phyloP scores from a whole-genome alignment of 768 basidiomycete species.

The Lyophyllum decastes region DNA sequence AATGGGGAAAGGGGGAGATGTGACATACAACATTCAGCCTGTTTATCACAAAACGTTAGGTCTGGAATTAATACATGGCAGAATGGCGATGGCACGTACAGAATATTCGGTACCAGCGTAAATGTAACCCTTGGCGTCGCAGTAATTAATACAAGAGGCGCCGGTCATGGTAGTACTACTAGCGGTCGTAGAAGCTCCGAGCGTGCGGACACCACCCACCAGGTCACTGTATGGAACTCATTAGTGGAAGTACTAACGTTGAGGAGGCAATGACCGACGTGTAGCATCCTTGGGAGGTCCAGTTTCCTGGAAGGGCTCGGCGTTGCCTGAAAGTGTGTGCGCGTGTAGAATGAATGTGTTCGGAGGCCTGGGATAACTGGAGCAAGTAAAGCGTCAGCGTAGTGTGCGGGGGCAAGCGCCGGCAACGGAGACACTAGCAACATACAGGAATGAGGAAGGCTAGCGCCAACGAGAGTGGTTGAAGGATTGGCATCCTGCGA shows the following conservation, averaged over 20 bases:
- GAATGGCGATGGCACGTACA: constrained; percentile 19
- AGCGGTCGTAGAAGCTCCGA: constrained; percentile 47
- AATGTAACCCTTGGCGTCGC: constrained; percentile 46
- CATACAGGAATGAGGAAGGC: constrained; percentile 42
- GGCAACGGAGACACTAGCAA: constrained; percentile 1
- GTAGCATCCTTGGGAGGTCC: constrained; percentile 64
- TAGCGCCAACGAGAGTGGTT: constrained; percentile 32
- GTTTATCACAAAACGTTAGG: constrained; percentile 13
- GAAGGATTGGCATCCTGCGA: constrained; percentile 33
- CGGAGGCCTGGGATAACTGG: constrained; percentile 26
- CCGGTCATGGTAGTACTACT: constrained; percentile 62
- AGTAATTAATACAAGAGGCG: constrained; percentile 49
- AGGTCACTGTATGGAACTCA: constrained; percentile 46
- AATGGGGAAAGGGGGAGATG: constrained; percentile 10
- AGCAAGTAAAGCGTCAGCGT: not conserved
- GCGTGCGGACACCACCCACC: constrained; percentile 51
- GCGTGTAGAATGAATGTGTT: constrained; percentile 27
- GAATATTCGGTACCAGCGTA: constrained; percentile 72
- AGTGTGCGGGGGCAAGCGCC: not conserved
- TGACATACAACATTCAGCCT: constrained; percentile 55
- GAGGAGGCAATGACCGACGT: constrained; percentile 39
- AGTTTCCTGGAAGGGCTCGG: constrained; percentile 50
- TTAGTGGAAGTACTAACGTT: not conserved
- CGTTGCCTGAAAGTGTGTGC: constrained; percentile 25
- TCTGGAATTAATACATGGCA: not conserved